A percentile compares a stretch with the other conserved stretches of the same genome.
These are phyloP conservation scores for Lasiosphaeris hirsuta DNA, from an alignment of 495 filamentous ascomycete species.

Conservation along the genomic window DNA sequence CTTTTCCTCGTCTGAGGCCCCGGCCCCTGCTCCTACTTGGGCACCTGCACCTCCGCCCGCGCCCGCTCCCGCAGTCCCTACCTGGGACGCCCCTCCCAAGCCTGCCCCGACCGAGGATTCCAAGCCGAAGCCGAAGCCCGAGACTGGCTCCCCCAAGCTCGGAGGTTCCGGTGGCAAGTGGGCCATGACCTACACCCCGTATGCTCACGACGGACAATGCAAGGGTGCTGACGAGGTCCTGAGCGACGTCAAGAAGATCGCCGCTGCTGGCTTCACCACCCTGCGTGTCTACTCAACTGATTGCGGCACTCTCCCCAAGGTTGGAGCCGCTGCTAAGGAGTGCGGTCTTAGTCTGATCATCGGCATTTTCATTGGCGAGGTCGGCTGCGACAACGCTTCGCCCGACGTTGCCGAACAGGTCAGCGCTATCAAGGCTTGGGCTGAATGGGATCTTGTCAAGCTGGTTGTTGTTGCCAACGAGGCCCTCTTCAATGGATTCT, in stretches of 20 bases:
- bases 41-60: constrained; percentile 21
- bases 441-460: constrained; percentile 68
- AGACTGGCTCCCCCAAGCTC: constrained; percentile 17
- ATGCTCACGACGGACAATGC: constrained; percentile 60
- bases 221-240: constrained; percentile 59
- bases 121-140: constrained; percentile 17
- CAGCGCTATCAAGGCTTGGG: constrained; percentile 66
- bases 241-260: constrained; percentile 65
- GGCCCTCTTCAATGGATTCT: constrained; percentile 69
- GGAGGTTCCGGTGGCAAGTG: constrained; percentile 50
- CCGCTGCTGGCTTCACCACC: constrained; percentile 68
- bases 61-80: constrained; percentile 19
- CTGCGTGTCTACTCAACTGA: constrained; percentile 91
- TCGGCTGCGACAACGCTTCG: constrained; percentile 51
- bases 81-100: constrained; percentile 7
- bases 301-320: constrained; percentile 73
- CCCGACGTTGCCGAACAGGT: constrained; percentile 64
- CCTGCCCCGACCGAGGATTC: constrained; percentile 9
- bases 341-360: constrained; percentile 74
- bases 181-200: constrained; percentile 93
- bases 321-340: constrained; percentile 60
- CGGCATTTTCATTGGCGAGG: constrained; percentile 74
- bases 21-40: constrained; percentile 24
- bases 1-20: constrained; percentile 37
- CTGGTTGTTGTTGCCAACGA: constrained; percentile 90